phyloP scores from a whole-genome alignment of 2,329 filamentous ascomycete genomes.

The Microdochium nivale region DNA sequence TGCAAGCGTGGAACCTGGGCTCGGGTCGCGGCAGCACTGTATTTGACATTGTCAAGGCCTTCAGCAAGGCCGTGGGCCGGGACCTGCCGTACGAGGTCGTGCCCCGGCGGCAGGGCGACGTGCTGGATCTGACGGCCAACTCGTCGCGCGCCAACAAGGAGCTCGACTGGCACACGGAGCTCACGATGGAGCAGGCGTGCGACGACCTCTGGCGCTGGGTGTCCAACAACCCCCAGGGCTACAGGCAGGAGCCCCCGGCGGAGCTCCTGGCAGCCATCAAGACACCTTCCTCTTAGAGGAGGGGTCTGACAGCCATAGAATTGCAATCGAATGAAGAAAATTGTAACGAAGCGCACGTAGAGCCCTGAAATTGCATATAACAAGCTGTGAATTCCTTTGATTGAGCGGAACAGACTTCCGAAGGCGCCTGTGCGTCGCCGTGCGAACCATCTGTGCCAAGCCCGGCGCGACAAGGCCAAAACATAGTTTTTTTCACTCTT shows the following conservation, averaged over 20 bases:
- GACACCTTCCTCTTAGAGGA: conserved; percentile 18
- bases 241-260: conserved; percentile 82
- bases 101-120: conserved; percentile 75
- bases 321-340: not conserved
- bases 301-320: not conserved
- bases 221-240: conserved; percentile 90
- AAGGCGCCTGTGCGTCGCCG: too few relatives aligned
- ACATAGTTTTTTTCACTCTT: too few relatives aligned
- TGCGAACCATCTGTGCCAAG: too few relatives aligned
- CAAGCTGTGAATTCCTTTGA: too few relatives aligned
- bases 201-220: conserved; percentile 96
- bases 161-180: conserved; percentile 84
- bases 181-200: conserved; percentile 87
- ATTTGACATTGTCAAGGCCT: conserved; percentile 94
- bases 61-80: conserved; percentile 76
- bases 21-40: conserved; percentile 93
- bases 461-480: too few relatives aligned
- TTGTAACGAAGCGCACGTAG: not conserved
- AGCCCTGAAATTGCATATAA: too few relatives aligned
- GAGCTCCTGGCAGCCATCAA: conserved; percentile 63
- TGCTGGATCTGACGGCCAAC: conserved; percentile 90
- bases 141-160: conserved; percentile 80
- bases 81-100: conserved; percentile 83
- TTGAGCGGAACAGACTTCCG: too few relatives aligned
- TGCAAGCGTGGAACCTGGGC: conserved; percentile 93